Base-by-base conservation (phyloP, 2,329 filamentous ascomycete genomes). In the Mycosphaerella sp. region DNA sequence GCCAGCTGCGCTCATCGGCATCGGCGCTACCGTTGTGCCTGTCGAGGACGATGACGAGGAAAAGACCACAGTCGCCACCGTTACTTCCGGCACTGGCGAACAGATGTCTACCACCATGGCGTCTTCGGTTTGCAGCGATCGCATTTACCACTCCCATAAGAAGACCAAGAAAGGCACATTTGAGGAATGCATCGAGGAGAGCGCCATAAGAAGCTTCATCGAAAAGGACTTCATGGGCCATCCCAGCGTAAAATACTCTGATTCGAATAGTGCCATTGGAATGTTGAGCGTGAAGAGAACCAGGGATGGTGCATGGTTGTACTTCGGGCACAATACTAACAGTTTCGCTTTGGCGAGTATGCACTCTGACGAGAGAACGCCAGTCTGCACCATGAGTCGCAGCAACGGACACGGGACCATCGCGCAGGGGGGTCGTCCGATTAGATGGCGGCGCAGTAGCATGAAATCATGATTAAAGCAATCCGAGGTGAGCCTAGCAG, bases 91-190 rank as follows among this genome's bases (percentile, higher is more conserved):
- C 29, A 98, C 93, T 2, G 93, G 93, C 45, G 93, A 98, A 72
- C 93, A 98, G 69, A 98, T 98, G 87, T 88, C 90, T 36, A 96
- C 92, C 0, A 95, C 91, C 0, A 86, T 95, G 79, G 92, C 93
- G 9, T 91, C 93, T 6, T 84, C 86, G 55, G 85, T 86, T 52
- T 95, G 90, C 67, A 90, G 91, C 0, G 87, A 92, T 60, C 82
- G 93, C 44, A 78, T 98, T 26, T 95, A 62, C 55, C 81, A 85
- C 60, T 81, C 78, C 62, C 85, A 78, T 46, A 80, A 77, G 66
- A 84, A 81, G 60, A 79, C 74, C 2, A 73, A 71, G 47, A 79
- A 76, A 12, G 89, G 89, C 6, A 70, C 71, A 6, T 82, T 87
- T 59, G 58, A 60, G n/a, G 54, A 62, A 14, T 61, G 61, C 34